phyloP scores from a whole-genome alignment of 1,284 basidiomycete species.

The Trichosporon asahii region DNA sequence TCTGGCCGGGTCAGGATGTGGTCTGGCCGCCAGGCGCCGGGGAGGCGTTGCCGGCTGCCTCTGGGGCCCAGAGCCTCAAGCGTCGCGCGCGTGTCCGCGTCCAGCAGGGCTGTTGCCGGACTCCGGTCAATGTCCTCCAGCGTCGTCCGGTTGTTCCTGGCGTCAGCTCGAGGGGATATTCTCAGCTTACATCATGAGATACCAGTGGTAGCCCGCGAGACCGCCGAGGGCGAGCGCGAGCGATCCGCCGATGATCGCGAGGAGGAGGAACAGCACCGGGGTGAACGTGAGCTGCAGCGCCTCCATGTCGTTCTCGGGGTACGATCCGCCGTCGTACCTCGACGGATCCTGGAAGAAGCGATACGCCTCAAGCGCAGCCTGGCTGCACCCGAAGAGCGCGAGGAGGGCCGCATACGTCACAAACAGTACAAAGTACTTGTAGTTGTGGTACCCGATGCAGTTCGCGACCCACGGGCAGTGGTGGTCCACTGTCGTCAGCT shows the following conservation, averaged over 20 bases:
- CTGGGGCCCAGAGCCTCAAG: constrained; percentile 17
- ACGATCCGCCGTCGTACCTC: constrained; percentile 1
- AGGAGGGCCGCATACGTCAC: constrained; percentile 65
- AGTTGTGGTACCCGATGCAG: constrained; percentile 80
- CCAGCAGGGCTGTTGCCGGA: constrained; percentile 56
- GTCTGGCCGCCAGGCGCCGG: constrained; percentile 56
- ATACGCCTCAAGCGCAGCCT: constrained; percentile 61
- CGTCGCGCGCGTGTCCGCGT: constrained; percentile 17
- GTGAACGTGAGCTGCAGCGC: constrained; percentile 54
- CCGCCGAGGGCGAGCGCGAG: constrained; percentile 70
- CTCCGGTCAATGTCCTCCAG: constrained; percentile 70
- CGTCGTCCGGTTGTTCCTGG: constrained; percentile 80
- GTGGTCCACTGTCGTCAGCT: constrained; percentile 61
- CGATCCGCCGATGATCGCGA: constrained; percentile 62
- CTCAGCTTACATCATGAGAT: constrained; percentile 63
- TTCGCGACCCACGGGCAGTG: constrained; percentile 84
- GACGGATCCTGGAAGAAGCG: constrained; percentile 62
- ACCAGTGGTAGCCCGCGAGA: constrained; percentile 73
- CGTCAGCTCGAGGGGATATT: constrained; percentile 6
- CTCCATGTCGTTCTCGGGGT: constrained; percentile 12
- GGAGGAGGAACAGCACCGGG: constrained; percentile 67
- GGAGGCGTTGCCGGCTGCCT: constrained; percentile 12
- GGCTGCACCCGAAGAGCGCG: constrained; percentile 60
- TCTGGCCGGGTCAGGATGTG: constrained; percentile 69
- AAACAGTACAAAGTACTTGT: constrained; percentile 81